phyloP scores from a whole-genome alignment of 2,329 filamentous ascomycete genomes.

The Zymoseptoria ardabiliae region DNA sequence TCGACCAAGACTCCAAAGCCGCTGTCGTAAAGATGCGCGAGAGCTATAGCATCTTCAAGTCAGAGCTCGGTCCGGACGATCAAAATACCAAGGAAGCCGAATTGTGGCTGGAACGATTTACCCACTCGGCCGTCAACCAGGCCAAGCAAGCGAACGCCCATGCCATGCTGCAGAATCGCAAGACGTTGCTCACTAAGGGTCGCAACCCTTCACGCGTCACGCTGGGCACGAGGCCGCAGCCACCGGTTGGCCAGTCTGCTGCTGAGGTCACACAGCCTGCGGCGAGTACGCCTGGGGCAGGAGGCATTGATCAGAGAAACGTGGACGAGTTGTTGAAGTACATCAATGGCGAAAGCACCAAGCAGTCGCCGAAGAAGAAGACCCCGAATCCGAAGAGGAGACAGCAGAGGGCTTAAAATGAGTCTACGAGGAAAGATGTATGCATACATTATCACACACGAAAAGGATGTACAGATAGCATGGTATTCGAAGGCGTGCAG shows the following conservation, averaged over 20 bases:
- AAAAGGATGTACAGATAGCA: background rate
- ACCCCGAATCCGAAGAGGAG: constrained; percentile 38
- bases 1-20: constrained; percentile 91
- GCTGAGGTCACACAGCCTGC: constrained; percentile 5
- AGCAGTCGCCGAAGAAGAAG: constrained; percentile 40
- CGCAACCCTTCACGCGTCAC: constrained; percentile 47
- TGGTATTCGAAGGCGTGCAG: too few relatives aligned
- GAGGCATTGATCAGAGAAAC: constrained; percentile 52
- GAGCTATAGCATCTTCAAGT: constrained; percentile 90
- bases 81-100: constrained; percentile 98
- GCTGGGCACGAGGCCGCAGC: constrained; percentile 53
- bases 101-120: constrained; percentile 92
- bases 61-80: constrained; percentile 78
- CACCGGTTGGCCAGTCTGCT: constrained; percentile 40
- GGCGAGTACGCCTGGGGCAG: constrained; percentile 5
- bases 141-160: constrained; percentile 82
- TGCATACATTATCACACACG: background rate
- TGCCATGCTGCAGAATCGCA: constrained; percentile 22
- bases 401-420: constrained; percentile 14
- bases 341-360: constrained; percentile 64
- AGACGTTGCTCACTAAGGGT: constrained; percentile 19
- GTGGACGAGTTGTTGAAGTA: constrained; percentile 92
- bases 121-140: constrained; percentile 87
- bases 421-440: background rate
- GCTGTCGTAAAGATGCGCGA: constrained; percentile 92